phyloP scores from a whole-genome alignment of 345 rosid species.

The Theobroma cacao region DNA sequence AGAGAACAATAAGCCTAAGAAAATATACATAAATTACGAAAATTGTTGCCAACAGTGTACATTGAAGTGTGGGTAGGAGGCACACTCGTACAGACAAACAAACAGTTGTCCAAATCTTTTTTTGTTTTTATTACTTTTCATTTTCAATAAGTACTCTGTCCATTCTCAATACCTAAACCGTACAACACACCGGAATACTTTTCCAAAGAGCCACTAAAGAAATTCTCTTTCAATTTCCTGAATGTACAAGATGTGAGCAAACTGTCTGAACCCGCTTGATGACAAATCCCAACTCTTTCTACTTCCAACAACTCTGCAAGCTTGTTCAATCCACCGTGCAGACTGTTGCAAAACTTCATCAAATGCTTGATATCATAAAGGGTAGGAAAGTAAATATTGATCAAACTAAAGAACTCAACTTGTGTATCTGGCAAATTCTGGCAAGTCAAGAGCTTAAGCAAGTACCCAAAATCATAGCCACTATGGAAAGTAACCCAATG shows the following conservation, averaged over 20 bases:
- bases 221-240: constrained; percentile 78
- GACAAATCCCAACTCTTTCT: constrained; percentile 80
- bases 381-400: constrained; percentile 65
- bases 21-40: constrained; percentile 18
- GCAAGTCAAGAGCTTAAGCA: constrained; percentile 80
- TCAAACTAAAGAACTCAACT: constrained; percentile 57
- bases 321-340: constrained; percentile 88
- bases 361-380: constrained; percentile 80
- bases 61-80: constrained; percentile 6
- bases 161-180: constrained; percentile 87
- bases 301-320: constrained; percentile 83
- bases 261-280: constrained; percentile 95
- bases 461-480: constrained; percentile 91
- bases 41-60: constrained; percentile 26
- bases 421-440: constrained; percentile 60
- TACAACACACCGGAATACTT: constrained; percentile 86
- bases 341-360: constrained; percentile 87
- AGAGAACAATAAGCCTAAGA: background rate
- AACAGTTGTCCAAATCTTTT: constrained; percentile 12
- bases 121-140: background rate
- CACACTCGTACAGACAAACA: constrained; percentile 21
- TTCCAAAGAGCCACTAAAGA: constrained; percentile 69
- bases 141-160: constrained; percentile 36
- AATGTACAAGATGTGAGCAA: constrained; percentile 81
- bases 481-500: constrained; percentile 95